Conservation (phyloP, 495 filamentous ascomycete species). For the Aspergillus indologenus region DNA sequence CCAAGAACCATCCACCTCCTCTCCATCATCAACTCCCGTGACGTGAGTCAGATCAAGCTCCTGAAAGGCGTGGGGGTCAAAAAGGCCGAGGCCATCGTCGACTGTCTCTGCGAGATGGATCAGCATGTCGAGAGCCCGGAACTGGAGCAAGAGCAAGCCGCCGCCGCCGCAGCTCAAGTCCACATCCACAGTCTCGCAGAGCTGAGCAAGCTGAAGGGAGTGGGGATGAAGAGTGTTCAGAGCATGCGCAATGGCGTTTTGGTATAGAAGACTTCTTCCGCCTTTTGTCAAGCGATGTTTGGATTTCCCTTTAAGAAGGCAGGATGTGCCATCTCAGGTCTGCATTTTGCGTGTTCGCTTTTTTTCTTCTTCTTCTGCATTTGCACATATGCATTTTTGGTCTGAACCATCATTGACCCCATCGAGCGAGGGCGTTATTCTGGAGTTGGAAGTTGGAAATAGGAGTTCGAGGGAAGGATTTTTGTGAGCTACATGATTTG, state of each 20-base stretch:
- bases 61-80: slow-evolving; percentile 65
- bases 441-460: slow-evolving; percentile 25
- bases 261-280: slow-evolving; percentile 20
- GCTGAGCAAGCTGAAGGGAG: slow-evolving; percentile 48
- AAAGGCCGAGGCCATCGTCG: slow-evolving; percentile 52
- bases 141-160: background rate
- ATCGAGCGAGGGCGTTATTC: slow-evolving; percentile 40
- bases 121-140: slow-evolving; percentile 19
- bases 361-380: background rate
- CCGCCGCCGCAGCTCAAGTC: slow-evolving; percentile 26
- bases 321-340: background rate
- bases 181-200: slow-evolving; percentile 43
- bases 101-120: slow-evolving; percentile 51
- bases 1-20: slow-evolving; percentile 71
- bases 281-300: no score
- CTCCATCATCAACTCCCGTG: slow-evolving; percentile 80
- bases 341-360: background rate
- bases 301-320: no score
- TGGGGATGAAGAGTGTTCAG: slow-evolving; percentile 51
- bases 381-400: slow-evolving; percentile 13
- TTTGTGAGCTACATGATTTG: no score
- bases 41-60: slow-evolving; percentile 60
- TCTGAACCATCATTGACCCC: background rate
- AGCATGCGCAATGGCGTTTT: slow-evolving; percentile 52
- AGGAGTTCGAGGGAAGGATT: no score